A percentile compares a stretch with the other conserved stretches of the same genome.
These are phyloP conservation scores for Olyra latifolia DNA, from an alignment of 176 grass and related monocot species.

Conservation along the genomic window DNA sequence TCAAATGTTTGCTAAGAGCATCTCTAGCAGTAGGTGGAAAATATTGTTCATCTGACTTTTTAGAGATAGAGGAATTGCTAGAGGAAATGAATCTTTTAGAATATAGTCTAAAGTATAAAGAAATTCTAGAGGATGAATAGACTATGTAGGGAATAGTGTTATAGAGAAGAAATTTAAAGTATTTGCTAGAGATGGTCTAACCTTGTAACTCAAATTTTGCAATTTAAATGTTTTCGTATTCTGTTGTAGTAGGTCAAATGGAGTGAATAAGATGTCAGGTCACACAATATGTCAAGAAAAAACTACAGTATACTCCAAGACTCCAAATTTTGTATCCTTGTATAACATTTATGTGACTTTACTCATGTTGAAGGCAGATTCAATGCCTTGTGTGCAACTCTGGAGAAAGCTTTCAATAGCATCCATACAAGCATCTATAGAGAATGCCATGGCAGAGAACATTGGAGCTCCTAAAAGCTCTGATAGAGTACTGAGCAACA, in stretches of 20 bases:
- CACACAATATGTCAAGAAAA: neutral
- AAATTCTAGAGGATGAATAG: no score
- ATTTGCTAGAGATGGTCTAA: neutral
- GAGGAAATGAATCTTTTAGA: no score
- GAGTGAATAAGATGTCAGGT: neutral
- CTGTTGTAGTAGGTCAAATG: neutral
- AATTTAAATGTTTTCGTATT: neutral
- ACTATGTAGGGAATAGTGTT: no score
- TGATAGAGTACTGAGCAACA: neutral
- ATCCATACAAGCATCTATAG: neutral
- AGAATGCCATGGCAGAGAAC: neutral
- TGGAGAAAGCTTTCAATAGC: neutral
- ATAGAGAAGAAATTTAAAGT: no score
- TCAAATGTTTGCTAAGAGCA: no score
- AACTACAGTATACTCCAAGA: neutral
- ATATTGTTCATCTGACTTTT: no score
- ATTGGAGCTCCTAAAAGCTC: slow-evolving; percentile 1
- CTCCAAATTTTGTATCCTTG: neutral
- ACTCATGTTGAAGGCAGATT: neutral
- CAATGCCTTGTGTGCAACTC: neutral
- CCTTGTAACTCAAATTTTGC: neutral
- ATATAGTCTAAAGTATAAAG: no score
- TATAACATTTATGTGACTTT: neutral
- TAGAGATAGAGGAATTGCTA: no score
- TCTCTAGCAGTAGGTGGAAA: no score